Evolutionary conservation across 176 grass and related monocot species (phyloP), one percentile per base, ranked within the genome.

Genomic region (Dendrocalamus sinicus): DNA sequence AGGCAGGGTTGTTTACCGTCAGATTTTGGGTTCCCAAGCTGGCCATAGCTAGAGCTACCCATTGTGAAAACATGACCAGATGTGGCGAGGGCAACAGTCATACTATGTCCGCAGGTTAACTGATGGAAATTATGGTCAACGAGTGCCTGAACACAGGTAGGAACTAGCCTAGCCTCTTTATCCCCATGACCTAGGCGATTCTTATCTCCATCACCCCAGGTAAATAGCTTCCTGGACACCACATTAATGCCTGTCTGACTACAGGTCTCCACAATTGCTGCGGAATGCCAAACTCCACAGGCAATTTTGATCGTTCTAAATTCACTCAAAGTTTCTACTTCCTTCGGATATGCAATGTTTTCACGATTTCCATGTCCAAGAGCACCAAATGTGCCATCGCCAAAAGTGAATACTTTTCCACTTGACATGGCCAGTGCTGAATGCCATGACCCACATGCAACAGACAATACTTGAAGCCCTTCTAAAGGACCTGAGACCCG

Each of bases 391-490:
- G 88, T 81, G 37, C 96, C 96, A 30, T 98, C 96, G 4, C 96
- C 96, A 91, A 98, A 95, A 26, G 93, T 95, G 43, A 91, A 92
- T 37, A 98, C 46, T 88, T 92, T 98, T 77, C 92, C 91, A 76
- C 50, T 89, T 54, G 89, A 91, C 66, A 87, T 95, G 78, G 70
- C 80, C 54, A 98, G 72, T 65, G 86, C 93, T 28, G 96, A 92
- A 94, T 98, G 96, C 96, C 96, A 98, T 8, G 92, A 89, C 30
- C 96, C 93, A 63, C 96, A 98, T 71, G 96, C 90, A 78, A 98
- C 85, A 58, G 67, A 89, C 52, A 91, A 28, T 65, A 98, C 93
- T 24, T 88, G 91, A 89, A 94, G 79, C 32, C 93, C 93, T 85
- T 98, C 96, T 54, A 98, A 58, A 39, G 81, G 60, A 23, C 96